Base-by-base conservation (phyloP, 805 yeast genomes). In the Candida parachauliodes region DNA sequence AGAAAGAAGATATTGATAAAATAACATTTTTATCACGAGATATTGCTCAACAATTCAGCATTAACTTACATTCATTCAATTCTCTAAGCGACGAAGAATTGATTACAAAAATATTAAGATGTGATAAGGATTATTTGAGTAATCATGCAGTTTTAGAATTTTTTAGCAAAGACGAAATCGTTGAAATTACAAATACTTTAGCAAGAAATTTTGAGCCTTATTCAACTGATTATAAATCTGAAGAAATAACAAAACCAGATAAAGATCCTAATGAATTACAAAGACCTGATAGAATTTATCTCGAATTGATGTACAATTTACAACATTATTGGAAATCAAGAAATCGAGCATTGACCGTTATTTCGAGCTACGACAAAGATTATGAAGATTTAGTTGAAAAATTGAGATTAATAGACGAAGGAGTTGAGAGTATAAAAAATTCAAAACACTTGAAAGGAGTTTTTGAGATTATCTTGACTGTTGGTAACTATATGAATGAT, bases 401-500 rank as follows among this genome's bases (percentile, higher is more conserved):
- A 48, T 58, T 84, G 47, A 69, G 75, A 40, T 55, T 70, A 9
- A 62, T 83, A 28, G 88, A 83, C 49, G 74, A 68, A 33, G 82
- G 84, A 0, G 70, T 80, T 16, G 74, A 68, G 21, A 66, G 72
- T 20, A 63, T 84, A 17, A 68, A 64, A 36, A 60, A 65, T 10
- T 81, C 88, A 0, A 49, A 65, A 12, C 70, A 76, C 26, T 69
- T 84, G 50, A 70, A 76, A 44, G 68, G 70, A 37, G 74, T 83
- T 2, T 71, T 84, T 42, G 79, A 75, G 44, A 75, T 84, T 29
- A 81, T 84, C 43, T 74, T 81, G 46, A 79, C 80, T 10, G 76
- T 84, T 40, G 94, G 93, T 44, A 84, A 84, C 49, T 83, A 76
- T 48, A 84, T 84, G 93, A 84, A 84, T 54, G 88, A 81, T 49